Evolutionary conservation across 2,329 filamentous ascomycete species (phyloP), one percentile per base, ranked within the genome.

Genomic region (Arthrinium phaeospermum): DNA sequence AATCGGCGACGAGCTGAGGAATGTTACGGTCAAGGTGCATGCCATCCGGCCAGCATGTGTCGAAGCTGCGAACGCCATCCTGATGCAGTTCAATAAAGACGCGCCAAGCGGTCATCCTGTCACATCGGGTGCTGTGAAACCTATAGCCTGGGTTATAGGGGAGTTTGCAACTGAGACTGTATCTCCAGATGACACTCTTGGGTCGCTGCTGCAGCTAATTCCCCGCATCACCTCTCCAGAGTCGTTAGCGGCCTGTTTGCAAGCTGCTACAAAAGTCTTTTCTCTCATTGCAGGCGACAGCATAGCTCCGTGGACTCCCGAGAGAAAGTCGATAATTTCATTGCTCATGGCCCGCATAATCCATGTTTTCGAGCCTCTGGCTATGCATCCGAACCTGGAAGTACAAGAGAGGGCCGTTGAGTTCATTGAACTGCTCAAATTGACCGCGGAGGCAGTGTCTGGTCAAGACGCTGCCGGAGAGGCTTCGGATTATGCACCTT

Each of bases 351-450:
- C 93, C 41, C 91, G 95, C 1, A 91, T 98, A 8, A 89, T 97
- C 27, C 90, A 96, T 80, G 92, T 94, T 68, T 85, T 98, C 30
- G 95, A 98, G 77, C 90, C 91, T 0, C 83, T 98, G 22, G 91
- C 91, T 0, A 87, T 92, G 53, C 94, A 98, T 80, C 95, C 96
- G 0, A 94, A 91, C 77, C 87, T 99, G 1, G 96, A 99, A 80
- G 95, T 99, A 4, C 96, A 99, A 82, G 96, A 98, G 81, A 91
- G 96, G 72, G 93, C 95, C 3, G 95, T 98, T 1, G 95, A 98
- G 79, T 97, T 98, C 77, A 88, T 95, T 0, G 96, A 99, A 80
- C 87, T 98, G 16, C 90, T 98, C 78, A 94, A 94, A 72, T 86
- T 99, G 64, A 94, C 94, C 2, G 91, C 91, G 0, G 96, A 99